Conservation (phyloP, 257 asterid species). For the Apocynum venetum region DNA sequence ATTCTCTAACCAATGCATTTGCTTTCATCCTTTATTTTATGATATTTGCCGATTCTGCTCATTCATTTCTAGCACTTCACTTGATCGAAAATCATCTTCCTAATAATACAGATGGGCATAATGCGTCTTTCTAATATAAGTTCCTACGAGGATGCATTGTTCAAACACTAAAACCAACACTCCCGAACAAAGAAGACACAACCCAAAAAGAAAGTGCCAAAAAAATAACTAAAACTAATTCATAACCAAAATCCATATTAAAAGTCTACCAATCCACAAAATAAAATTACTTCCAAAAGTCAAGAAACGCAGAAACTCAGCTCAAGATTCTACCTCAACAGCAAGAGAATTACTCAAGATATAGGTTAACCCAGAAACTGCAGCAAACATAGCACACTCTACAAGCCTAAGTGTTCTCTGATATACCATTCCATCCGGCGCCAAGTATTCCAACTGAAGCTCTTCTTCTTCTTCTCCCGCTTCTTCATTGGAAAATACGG, state of each 20-base stretch:
- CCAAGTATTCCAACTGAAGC: constrained; percentile 56
- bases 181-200: not conserved
- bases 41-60: not conserved
- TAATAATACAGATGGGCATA: not conserved
- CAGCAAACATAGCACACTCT: constrained; percentile 98
- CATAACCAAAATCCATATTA: not conserved
- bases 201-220: not conserved
- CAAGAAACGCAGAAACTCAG: not conserved
- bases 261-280: not conserved
- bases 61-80: not conserved
- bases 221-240: no score
- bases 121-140: not conserved
- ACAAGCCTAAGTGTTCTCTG: constrained; percentile 80
- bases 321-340: constrained; percentile 55
- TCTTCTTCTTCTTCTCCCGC: constrained; percentile 36
- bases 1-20: no score
- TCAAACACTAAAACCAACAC: not conserved
- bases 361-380: constrained; percentile 87
- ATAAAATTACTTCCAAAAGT: not conserved
- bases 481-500: constrained; percentile 34
- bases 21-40: not conserved
- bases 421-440: constrained; percentile 82
- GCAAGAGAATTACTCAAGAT: constrained; percentile 90
- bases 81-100: not conserved
- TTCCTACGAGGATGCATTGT: not conserved